Conservation (phyloP, 192 early-diverging fungal genomes). For the Phycomyces blakesleeanus region DNA sequence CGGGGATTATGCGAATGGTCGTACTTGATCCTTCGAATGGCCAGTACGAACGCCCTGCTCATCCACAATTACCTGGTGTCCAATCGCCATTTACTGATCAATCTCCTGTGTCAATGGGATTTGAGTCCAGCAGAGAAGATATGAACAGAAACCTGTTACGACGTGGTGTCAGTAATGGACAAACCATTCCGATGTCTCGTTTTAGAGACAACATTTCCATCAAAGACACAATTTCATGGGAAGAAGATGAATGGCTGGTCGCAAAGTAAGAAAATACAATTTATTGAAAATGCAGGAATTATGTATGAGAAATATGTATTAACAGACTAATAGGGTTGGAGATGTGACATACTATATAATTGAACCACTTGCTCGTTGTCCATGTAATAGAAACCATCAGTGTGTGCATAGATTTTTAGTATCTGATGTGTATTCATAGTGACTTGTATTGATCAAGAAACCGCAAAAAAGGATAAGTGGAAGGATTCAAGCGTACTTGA, state of each 20-base stretch:
- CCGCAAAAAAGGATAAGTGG: conserved; percentile 28
- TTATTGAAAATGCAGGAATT: neutral
- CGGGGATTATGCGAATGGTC: conserved; percentile 12
- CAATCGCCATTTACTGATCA: conserved; percentile 29
- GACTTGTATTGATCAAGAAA: conserved; percentile 36
- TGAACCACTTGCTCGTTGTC: conserved; percentile 25
- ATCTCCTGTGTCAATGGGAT: conserved; percentile 35
- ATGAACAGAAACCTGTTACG: conserved; percentile 20
- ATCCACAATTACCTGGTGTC: conserved; percentile 27
- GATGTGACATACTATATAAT: conserved; percentile 29
- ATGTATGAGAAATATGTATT: neutral
- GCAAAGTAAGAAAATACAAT: conserved; percentile 21
- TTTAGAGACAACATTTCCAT: conserved; percentile 35
- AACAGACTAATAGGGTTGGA: conserved; percentile 20
- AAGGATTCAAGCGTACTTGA: conserved; percentile 8
- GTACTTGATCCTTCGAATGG: conserved; percentile 17
- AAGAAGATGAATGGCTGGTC: conserved; percentile 37
- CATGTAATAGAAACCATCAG: neutral
- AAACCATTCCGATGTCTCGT: conserved; percentile 19
- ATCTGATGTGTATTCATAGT: conserved; percentile 5
- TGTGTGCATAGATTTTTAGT: neutral
- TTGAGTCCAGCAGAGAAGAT: conserved; percentile 11
- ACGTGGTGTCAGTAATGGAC: conserved; percentile 16
- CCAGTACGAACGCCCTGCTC: conserved; percentile 22
- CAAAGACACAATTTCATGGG: conserved; percentile 27